These are phyloP conservation scores for Irpex sp. DNA, from an alignment of 1,284 basidiomycete genomes.

Conservation along the genomic window DNA sequence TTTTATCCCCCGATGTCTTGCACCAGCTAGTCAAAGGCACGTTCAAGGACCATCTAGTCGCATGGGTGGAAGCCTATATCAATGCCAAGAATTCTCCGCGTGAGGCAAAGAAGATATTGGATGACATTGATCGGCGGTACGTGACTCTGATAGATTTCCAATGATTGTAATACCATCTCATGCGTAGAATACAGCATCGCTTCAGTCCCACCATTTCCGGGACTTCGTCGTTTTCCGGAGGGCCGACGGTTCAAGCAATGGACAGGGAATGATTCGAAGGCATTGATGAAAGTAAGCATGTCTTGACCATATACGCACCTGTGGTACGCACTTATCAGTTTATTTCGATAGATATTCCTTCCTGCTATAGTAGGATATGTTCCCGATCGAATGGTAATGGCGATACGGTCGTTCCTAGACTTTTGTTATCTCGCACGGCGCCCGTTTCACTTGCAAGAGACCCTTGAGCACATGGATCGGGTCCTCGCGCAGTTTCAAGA, in stretches of 20 bases:
- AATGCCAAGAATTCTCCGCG: background rate
- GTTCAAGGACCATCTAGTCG: slow-evolving; percentile 21
- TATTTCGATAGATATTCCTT: slow-evolving; percentile 16
- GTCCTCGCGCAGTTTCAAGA: too few species aligned
- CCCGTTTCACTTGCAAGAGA: background rate
- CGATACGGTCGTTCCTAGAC: slow-evolving; percentile 17
- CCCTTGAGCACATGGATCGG: background rate
- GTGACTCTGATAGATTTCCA: background rate
- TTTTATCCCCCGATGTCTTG: slow-evolving; percentile 20
- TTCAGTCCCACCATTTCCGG: slow-evolving; percentile 4
- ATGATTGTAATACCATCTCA: too few species aligned
- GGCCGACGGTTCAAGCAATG: slow-evolving; percentile 21
- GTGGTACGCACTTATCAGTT: too few species aligned
- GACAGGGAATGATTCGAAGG: slow-evolving; percentile 23
- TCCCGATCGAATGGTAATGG: slow-evolving; percentile 16
- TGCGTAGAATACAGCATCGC: slow-evolving; percentile 9
- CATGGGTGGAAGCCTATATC: slow-evolving; percentile 14
- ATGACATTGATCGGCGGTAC: slow-evolving; percentile 15
- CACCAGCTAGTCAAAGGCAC: slow-evolving; percentile 20
- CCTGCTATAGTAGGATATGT: slow-evolving; percentile 21
- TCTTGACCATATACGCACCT: background rate
- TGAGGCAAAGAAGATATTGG: slow-evolving; percentile 2
- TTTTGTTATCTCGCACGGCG: slow-evolving; percentile 16
- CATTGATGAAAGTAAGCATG: slow-evolving; percentile 16
- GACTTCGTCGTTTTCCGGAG: slow-evolving; percentile 15